Conservation (phyloP, 352 stramenopile species). For the Thalassiosira exigua region DNA sequence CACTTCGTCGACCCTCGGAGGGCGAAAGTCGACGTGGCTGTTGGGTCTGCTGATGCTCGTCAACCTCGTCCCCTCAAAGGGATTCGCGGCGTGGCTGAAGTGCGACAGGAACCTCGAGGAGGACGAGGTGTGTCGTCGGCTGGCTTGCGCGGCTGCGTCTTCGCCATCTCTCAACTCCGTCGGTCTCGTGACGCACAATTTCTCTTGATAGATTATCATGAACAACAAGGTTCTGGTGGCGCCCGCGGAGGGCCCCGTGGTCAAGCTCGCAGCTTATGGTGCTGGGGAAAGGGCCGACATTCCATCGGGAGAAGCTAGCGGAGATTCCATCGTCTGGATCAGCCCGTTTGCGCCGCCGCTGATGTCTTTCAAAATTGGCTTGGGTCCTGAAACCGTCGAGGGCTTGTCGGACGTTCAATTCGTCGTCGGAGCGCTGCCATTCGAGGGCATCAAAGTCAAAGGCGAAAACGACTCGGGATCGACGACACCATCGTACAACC, state of each 20-base stretch:
- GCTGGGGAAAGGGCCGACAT: constrained; percentile 43
- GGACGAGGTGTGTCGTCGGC: constrained; percentile 25
- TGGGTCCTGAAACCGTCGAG: constrained; percentile 31
- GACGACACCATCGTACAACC: neutral
- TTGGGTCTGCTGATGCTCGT: constrained; percentile 4
- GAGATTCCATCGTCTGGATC: constrained; percentile 50
- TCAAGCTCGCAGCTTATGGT: constrained; percentile 49
- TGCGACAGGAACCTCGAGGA: constrained; percentile 50
- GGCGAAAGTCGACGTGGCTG: no score
- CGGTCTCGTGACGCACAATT: neutral
- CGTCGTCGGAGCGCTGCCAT: constrained; percentile 44
- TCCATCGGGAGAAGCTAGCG: constrained; percentile 15
- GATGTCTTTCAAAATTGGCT: constrained; percentile 30
- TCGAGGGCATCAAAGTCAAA: constrained; percentile 16
- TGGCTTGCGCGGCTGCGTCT: neutral
- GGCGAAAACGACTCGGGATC: neutral
- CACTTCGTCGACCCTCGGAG: no score
- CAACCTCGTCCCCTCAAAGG: constrained; percentile 9
- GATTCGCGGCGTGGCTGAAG: constrained; percentile 54
- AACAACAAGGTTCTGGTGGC: constrained; percentile 45
- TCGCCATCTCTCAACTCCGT: neutral
- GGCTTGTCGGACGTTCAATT: constrained; percentile 52
- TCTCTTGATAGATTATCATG: constrained; percentile 39
- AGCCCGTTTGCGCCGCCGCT: neutral
- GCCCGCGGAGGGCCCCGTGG: constrained; percentile 8